Evolutionary conservation across 2,329 filamentous ascomycete species (phyloP).

Genomic region (Pyrenochaeta sp.): DNA sequence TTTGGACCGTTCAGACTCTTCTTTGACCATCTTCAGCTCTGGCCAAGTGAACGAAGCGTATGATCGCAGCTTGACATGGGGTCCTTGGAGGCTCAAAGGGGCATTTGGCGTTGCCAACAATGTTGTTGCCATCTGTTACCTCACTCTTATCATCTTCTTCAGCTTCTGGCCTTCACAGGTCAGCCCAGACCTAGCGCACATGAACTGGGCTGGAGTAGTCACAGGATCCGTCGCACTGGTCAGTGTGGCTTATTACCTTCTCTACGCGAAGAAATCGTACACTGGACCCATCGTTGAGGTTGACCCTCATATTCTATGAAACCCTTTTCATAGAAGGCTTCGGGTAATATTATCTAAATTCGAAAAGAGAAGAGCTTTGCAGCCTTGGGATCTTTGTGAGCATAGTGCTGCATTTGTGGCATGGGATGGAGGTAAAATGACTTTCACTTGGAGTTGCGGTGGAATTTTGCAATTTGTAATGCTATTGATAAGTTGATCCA

Average conservation of each 20-base stretch:
- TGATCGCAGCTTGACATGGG: conserved; percentile 38
- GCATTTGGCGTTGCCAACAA: conserved; percentile 40
- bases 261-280: conserved; percentile 41
- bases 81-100: conserved; percentile 44
- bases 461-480: no score
- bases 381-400: no score
- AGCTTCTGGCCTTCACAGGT: conserved; percentile 42
- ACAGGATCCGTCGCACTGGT: conserved; percentile 37
- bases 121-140: conserved; percentile 40
- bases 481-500: no score
- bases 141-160: conserved; percentile 44
- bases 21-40: conserved; percentile 33
- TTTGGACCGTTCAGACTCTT: conserved; percentile 28
- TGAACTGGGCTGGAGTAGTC: conserved; percentile 47
- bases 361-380: background rate
- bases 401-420: no score
- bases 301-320: conserved; percentile 29
- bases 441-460: no score
- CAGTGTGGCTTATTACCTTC: conserved; percentile 40
- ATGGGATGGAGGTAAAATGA: no score
- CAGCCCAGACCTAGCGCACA: conserved; percentile 23
- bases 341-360: background rate
- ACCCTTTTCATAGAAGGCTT: background rate
- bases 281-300: conserved; percentile 44
- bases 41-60: conserved; percentile 23